phyloP scores from a whole-genome alignment of 2,329 filamentous ascomycete genomes.

The Ophiostoma sp. region DNA sequence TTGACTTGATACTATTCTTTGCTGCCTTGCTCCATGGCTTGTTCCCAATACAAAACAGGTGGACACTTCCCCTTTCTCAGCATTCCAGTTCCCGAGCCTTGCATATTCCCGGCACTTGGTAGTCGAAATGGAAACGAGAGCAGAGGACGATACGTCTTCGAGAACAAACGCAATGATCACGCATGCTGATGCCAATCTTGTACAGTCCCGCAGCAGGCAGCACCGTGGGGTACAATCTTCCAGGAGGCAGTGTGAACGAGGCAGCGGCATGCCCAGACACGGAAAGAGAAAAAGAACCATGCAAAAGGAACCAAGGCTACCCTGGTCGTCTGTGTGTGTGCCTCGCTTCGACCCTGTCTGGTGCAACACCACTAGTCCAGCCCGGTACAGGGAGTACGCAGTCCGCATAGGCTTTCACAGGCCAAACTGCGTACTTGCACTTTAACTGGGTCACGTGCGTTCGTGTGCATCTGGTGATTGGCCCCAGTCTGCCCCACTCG shows the following conservation, averaged over 20 bases:
- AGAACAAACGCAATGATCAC: neutral
- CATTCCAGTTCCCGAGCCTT: neutral
- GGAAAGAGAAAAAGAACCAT: neutral
- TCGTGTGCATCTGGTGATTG: neutral
- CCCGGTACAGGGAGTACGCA: too few species aligned
- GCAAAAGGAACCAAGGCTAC: neutral
- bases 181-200: neutral
- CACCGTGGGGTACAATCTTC: conserved; percentile 5
- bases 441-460: conserved; percentile 2
- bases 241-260: neutral
- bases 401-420: neutral
- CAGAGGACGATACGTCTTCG: neutral
- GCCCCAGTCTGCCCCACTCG: neutral
- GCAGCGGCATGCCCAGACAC: neutral
- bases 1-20: too few species aligned
- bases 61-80: neutral
- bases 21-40: neutral
- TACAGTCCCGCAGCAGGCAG: conserved; percentile 14
- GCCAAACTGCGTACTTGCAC: neutral
- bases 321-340: neutral
- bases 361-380: neutral
- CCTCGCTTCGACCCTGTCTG: neutral
- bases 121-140: neutral
- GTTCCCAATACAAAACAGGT: neutral
- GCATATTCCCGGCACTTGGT: conserved; percentile 3